These are phyloP conservation scores for Heterobasidion parviporum DNA, from an alignment of 1,284 basidiomycete genomes.

Conservation along the genomic window DNA sequence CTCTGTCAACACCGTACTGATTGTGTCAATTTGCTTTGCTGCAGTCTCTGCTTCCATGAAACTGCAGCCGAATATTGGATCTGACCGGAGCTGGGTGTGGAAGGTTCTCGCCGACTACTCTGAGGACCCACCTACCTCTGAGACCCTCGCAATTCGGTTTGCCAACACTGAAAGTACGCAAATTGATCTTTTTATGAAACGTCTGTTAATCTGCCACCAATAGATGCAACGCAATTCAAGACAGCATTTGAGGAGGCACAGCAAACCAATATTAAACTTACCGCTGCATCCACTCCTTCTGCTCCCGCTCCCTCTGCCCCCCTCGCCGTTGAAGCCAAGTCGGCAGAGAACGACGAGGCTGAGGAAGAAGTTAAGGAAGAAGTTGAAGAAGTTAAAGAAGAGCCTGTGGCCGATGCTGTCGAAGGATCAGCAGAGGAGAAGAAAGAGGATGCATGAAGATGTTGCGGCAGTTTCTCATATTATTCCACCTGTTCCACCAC, in stretches of 20 bases:
- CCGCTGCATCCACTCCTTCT: slow-evolving; percentile 24
- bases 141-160: slow-evolving; percentile 97
- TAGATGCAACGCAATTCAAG: slow-evolving; percentile 88
- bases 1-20: slow-evolving; percentile 1
- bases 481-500: background rate
- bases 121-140: slow-evolving; percentile 80
- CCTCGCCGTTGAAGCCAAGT: slow-evolving; percentile 20
- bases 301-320: slow-evolving; percentile 15
- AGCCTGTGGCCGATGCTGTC: background rate
- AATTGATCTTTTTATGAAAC: slow-evolving; percentile 5
- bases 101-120: slow-evolving; percentile 95
- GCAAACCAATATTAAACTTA: slow-evolving; percentile 50
- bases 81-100: slow-evolving; percentile 99
- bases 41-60: slow-evolving; percentile 87
- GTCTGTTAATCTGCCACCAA: background rate
- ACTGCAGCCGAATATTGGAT: slow-evolving; percentile 96
- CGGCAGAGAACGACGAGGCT: slow-evolving; percentile 13
- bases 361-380: slow-evolving; percentile 15
- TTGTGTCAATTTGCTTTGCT: slow-evolving; percentile 1
- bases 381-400: slow-evolving; percentile 20
- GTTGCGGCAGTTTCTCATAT: background rate
- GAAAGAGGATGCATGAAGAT: slow-evolving; percentile 1
- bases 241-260: slow-evolving; percentile 80
- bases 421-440: slow-evolving; percentile 2
- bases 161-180: slow-evolving; percentile 92